A percentile compares a stretch with the other conserved stretches of the same genome.
Evolutionary conservation across 2,329 filamentous ascomycete species (phyloP).

Genomic region (Cadophora sp.): DNA sequence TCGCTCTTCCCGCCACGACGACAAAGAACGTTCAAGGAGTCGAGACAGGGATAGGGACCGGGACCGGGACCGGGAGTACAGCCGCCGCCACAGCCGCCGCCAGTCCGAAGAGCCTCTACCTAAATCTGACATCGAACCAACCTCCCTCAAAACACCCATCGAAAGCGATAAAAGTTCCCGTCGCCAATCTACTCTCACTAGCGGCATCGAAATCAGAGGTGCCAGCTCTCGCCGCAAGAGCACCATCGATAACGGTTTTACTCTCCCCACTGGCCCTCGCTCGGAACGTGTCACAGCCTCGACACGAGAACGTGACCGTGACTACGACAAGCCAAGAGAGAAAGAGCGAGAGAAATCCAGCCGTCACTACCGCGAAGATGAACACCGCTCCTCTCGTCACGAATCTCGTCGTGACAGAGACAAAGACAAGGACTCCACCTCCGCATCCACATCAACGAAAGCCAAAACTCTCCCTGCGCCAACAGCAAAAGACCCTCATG

Average conservation of each 20-base stretch:
- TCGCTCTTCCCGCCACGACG: slow-evolving; percentile 54
- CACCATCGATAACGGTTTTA: slow-evolving; percentile 31
- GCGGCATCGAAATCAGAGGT: slow-evolving; percentile 45
- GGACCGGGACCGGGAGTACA: slow-evolving; percentile 48
- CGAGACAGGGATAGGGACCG: slow-evolving; percentile 55
- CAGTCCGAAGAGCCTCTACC: slow-evolving; percentile 33
- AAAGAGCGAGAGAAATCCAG: slow-evolving; percentile 32
- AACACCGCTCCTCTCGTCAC: slow-evolving; percentile 17
- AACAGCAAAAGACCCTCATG: slow-evolving; percentile 53
- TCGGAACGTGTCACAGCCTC: slow-evolving; percentile 45
- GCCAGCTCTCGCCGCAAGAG: slow-evolving; percentile 39
- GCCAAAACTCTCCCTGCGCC: slow-evolving; percentile 23
- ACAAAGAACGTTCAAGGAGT: slow-evolving; percentile 49
- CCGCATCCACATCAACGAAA: slow-evolving; percentile 4
- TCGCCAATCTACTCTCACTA: slow-evolving; percentile 31
- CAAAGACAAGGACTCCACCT: slow-evolving; percentile 15
- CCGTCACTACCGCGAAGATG: slow-evolving; percentile 6
- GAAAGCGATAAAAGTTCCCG: slow-evolving; percentile 30
- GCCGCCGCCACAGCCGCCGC: slow-evolving; percentile 40
- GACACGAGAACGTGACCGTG: slow-evolving; percentile 50
- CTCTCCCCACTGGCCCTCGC: slow-evolving; percentile 44
- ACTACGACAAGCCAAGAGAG: slow-evolving; percentile 41
- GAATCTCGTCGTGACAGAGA: slow-evolving; percentile 13
- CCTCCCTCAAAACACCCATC: slow-evolving; percentile 26
- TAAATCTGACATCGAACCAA: slow-evolving; percentile 22